Evolutionary conservation across 192 early-diverging fungal genomes (phyloP).

Genomic region (Backusella morwellensis): DNA sequence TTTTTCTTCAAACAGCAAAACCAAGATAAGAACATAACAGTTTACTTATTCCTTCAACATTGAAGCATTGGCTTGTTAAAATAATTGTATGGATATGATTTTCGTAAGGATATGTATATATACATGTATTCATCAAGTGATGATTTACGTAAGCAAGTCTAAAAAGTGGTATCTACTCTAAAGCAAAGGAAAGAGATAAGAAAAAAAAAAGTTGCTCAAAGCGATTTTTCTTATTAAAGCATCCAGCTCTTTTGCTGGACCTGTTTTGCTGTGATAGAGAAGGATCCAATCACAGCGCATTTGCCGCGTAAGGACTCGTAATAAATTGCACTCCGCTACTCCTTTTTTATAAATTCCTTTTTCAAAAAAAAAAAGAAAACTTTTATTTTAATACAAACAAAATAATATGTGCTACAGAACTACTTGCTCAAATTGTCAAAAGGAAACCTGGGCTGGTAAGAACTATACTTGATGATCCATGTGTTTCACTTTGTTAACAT

Average conservation of each 20-base stretch:
- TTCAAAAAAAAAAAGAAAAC: not conserved
- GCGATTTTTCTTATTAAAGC: not conserved
- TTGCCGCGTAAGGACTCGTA: not conserved
- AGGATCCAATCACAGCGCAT: not conserved
- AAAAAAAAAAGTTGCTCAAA: not conserved
- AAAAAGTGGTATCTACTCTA: not conserved
- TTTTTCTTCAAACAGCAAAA: not conserved
- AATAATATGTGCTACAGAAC: constrained; percentile 3
- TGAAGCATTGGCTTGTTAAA: too few species aligned
- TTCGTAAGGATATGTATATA: too few species aligned
- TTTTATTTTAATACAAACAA: not conserved
- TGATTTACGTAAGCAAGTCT: not conserved
- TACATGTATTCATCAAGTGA: not conserved
- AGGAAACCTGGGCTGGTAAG: constrained; percentile 12
- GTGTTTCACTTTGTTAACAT: too few species aligned
- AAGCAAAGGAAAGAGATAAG: not conserved
- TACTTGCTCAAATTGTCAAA: not conserved
- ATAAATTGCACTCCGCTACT: not conserved
- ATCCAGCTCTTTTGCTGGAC: not conserved
- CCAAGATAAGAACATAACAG: too few species aligned
- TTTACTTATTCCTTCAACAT: too few species aligned
- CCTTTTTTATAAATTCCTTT: not conserved
- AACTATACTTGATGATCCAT: not conserved
- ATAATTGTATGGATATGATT: too few species aligned
- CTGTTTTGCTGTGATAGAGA: not conserved